Conservation (phyloP, 768 basidiomycete genomes). For the Panus rudis region DNA sequence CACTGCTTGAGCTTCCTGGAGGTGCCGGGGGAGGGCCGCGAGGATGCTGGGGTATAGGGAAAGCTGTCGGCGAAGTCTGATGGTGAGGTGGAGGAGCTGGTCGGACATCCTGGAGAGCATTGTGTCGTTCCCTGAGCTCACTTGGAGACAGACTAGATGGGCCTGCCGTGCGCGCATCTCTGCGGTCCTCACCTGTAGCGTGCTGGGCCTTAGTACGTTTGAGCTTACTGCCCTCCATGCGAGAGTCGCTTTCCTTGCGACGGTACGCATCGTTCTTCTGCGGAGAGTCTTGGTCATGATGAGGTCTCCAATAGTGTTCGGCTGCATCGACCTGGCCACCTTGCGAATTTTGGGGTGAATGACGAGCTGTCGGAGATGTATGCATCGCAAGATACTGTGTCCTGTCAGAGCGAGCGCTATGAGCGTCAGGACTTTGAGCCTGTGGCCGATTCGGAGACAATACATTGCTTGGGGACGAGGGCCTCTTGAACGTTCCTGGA, state of each 20-base stretch:
- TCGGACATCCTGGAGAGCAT: slow-evolving; percentile 16
- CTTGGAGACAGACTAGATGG: slow-evolving; percentile 15
- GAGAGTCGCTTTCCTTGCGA: no score
- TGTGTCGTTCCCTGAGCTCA: slow-evolving; percentile 16
- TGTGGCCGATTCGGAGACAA: slow-evolving; percentile 16
- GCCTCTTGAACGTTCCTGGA: slow-evolving; percentile 23
- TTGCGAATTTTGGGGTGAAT: no score
- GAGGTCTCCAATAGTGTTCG: no score
- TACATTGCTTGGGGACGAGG: slow-evolving; percentile 9
- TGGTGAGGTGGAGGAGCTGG: slow-evolving; percentile 6
- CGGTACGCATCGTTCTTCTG: no score
- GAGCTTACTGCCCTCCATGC: no score
- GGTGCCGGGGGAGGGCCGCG: slow-evolving; percentile 9
- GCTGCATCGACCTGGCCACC: no score
- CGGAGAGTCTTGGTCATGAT: no score
- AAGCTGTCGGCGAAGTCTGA: slow-evolving; percentile 14
- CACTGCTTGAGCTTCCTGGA: slow-evolving; percentile 12
- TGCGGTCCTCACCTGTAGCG: background rate
- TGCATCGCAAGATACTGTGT: background rate
- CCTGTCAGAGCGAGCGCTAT: background rate
- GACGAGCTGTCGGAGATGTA: background rate
- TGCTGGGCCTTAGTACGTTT: slow-evolving; percentile 1
- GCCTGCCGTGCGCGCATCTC: slow-evolving; percentile 15
- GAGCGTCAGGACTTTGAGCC: background rate
- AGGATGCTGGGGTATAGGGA: slow-evolving; percentile 16